Evolutionary conservation across 192 early-diverging fungal species (phyloP), one percentile per base, ranked within the genome.

Genomic region (Backusella tuberculispora): DNA sequence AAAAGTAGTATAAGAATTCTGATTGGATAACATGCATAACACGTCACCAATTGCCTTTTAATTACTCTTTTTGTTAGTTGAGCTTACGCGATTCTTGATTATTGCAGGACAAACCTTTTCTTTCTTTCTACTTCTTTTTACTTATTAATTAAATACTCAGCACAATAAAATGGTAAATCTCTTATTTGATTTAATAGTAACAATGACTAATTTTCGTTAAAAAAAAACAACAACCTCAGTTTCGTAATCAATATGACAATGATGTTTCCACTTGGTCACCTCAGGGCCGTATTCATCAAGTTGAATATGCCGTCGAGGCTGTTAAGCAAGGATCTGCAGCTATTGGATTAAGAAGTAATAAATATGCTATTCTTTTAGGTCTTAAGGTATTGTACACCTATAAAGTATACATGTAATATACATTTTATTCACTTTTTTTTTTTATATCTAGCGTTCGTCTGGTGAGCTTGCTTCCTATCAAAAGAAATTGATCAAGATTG

Each of bases 301-400:
- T 99, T 53, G 98, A 99, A 81, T 99, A 99, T 82, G 98, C 98
- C 15, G 94, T 98, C 67, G 97, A 99, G 87, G 98, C 98, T 41
- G 97, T 99, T 42, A 98, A 99, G 83, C 96, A 98, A 80, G 98
- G 98, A 38, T 97, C 96, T 8, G 97, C 97, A 15, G 94, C 93
- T 34, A 97, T 99, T 53, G 97, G 98, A 6, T 78, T 98, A 53
- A 88, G 90, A 69, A 96, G 94, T 37, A 95, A 93, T 64, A 89
- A 87, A 44, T 90, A 97, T 72, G 95, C 89, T 13, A 91, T 98
- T n/a, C 80, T 99, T 6, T 85, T 97, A 3, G 96, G 88, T 6
- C 85, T 98, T 63, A 98, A 99, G 85, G 92, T 92, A 78, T 75
- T 8, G 13, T 47, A 5, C 12, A 14, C 26, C 6, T 67, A 37